phyloP scores from a whole-genome alignment of 768 basidiomycete genomes.

The Filobasidium floriforme region DNA sequence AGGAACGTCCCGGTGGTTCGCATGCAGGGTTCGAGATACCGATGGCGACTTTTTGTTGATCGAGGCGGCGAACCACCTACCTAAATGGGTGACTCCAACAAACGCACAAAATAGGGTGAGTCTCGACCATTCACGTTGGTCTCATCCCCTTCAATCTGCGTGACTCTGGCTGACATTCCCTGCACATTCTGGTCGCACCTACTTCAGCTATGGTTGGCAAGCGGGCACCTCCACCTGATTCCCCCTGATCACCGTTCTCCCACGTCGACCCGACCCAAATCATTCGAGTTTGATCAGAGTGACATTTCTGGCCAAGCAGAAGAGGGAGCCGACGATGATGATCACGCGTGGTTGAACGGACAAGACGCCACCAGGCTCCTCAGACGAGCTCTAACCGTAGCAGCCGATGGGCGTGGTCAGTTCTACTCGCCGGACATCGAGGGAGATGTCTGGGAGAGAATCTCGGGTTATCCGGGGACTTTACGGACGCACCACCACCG shows the following conservation, averaged over 20 bases:
- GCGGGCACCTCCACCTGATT: constrained; percentile 73
- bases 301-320: not conserved
- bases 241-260: constrained; percentile 66
- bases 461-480: constrained; percentile 66
- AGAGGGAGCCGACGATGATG: constrained; percentile 35
- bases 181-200: not conserved
- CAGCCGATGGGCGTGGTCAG: not conserved
- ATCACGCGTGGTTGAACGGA: constrained; percentile 53
- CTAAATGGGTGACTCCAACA: constrained; percentile 80
- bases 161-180: not conserved
- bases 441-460: constrained; percentile 60
- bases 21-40: constrained; percentile 64
- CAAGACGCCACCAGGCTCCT: constrained; percentile 55
- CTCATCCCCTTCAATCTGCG: not conserved
- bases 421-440: constrained; percentile 50
- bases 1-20: constrained; percentile 8
- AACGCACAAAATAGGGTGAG: constrained; percentile 90
- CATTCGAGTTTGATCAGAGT: constrained; percentile 3
- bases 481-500: constrained; percentile 62
- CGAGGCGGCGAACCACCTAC: constrained; percentile 84
- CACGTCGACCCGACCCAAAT: constrained; percentile 49
- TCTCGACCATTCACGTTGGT: constrained; percentile 26
- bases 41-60: constrained; percentile 95
- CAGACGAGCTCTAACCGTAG: not conserved
- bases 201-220: constrained; percentile 72